These are phyloP conservation scores for Hypoxylon sp. DNA, from an alignment of 2,329 filamentous ascomycete species.

Conservation along the genomic window DNA sequence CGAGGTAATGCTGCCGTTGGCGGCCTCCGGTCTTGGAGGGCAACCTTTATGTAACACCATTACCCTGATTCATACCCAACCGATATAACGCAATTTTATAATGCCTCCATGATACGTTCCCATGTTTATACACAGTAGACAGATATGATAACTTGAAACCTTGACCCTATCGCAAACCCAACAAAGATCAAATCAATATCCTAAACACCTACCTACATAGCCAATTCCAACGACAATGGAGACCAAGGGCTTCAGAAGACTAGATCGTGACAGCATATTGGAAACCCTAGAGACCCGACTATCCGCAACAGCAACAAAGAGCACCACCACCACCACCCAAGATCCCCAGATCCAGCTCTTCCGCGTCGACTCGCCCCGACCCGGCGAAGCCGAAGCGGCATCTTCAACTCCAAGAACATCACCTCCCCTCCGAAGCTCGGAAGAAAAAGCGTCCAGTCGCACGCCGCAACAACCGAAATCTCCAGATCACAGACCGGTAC, in stretches of 20 bases:
- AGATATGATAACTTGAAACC: background rate
- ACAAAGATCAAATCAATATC: background rate
- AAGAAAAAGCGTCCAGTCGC: too few species aligned
- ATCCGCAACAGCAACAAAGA: slow-evolving; percentile 1
- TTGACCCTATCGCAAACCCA: background rate
- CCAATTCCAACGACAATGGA: slow-evolving; percentile 11
- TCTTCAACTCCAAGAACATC: too few species aligned
- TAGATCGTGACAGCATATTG: slow-evolving; percentile 19
- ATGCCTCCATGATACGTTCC: background rate
- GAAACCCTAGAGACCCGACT: slow-evolving; percentile 18
- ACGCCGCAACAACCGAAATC: too few species aligned
- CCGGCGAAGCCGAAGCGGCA: too few species aligned
- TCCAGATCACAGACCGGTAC: too few species aligned
- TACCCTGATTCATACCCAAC: slow-evolving; percentile 9
- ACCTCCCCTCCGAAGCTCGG: too few species aligned
- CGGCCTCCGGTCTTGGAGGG: background rate
- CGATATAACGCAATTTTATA: slow-evolving; percentile 3
- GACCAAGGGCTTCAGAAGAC: slow-evolving; percentile 12
- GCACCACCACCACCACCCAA: background rate
- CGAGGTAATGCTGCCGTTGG: background rate
- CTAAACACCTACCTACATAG: background rate
- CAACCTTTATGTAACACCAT: slow-evolving; percentile 5
- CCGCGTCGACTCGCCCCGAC: slow-evolving; percentile 15
- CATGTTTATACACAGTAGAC: background rate
- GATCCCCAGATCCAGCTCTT: slow-evolving; percentile 27